These are phyloP conservation scores for Panaeolus papilionaceus DNA, from an alignment of 768 basidiomycete genomes.

Conservation along the genomic window DNA sequence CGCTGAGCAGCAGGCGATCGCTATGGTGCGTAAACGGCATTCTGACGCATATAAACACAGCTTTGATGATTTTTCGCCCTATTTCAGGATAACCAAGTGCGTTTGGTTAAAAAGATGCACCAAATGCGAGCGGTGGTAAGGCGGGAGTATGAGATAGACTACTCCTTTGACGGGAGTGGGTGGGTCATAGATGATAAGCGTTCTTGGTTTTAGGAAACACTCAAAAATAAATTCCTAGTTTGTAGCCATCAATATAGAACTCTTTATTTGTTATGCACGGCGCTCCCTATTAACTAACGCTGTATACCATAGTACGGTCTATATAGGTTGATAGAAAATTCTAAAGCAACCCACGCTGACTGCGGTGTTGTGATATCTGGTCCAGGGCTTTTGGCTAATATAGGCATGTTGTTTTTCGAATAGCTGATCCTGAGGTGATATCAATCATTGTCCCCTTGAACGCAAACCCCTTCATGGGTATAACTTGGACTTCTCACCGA, in stretches of 20 bases:
- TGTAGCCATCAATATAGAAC: too few relatives aligned
- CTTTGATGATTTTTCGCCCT: background rate
- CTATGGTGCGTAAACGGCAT: background rate
- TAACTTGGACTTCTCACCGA: background rate
- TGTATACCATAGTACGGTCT: too few relatives aligned
- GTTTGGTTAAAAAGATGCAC: background rate
- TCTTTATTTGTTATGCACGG: too few relatives aligned
- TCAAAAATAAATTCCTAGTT: background rate
- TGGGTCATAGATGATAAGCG: background rate
- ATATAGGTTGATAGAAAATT: too few relatives aligned
- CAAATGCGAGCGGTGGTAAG: background rate
- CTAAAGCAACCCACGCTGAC: too few relatives aligned
- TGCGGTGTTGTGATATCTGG: too few relatives aligned
- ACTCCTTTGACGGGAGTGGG: background rate
- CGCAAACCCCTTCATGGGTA: background rate
- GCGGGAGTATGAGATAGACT: background rate
- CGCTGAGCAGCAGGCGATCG: background rate
- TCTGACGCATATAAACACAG: background rate
- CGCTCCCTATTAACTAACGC: too few relatives aligned
- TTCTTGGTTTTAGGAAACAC: background rate
- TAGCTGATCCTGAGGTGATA: too few relatives aligned
- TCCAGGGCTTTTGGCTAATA: too few relatives aligned
- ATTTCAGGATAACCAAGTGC: background rate
- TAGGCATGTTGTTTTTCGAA: too few relatives aligned
- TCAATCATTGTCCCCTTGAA: background rate